These are phyloP conservation scores for Aspergillus tamarii DNA, from an alignment of 2,329 filamentous ascomycete genomes.

Conservation along the genomic window DNA sequence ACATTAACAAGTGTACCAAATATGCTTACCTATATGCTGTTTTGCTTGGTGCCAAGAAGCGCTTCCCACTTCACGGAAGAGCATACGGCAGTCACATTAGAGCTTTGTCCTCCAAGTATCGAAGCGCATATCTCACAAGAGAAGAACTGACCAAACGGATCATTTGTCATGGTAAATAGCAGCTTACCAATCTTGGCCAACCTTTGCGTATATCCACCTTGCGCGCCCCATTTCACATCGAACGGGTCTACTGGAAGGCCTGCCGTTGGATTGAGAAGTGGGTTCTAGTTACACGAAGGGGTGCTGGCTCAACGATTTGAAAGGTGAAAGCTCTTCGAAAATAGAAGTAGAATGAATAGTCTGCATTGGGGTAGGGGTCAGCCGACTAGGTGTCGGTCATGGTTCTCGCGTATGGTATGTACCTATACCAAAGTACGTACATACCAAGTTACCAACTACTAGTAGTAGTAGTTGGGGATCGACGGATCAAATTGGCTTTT, in stretches of 20 bases:
- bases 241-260: constrained; percentile 36
- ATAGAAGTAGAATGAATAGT: neutral
- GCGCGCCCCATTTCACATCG: constrained; percentile 21
- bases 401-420: neutral
- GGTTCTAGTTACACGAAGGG: constrained; percentile 28
- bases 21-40: neutral
- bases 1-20: neutral
- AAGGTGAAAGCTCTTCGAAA: constrained; percentile 20
- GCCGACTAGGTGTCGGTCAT: neutral
- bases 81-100: neutral
- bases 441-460: no score
- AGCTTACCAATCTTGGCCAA: constrained; percentile 17
- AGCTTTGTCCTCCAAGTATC: neutral
- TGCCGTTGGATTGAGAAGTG: constrained; percentile 31
- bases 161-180: constrained; percentile 26
- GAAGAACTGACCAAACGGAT: neutral
- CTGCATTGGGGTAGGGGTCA: constrained; percentile 9
- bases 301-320: constrained; percentile 33
- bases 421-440: no score
- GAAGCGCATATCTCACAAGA: neutral
- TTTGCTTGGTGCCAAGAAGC: neutral
- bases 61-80: neutral
- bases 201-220: constrained; percentile 16
- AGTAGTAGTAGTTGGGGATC: neutral
- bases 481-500: neutral